A percentile compares a stretch with the other conserved stretches of the same genome.
Conservation (phyloP, 768 basidiomycete genomes). For the Suillus cothurnatus region DNA sequence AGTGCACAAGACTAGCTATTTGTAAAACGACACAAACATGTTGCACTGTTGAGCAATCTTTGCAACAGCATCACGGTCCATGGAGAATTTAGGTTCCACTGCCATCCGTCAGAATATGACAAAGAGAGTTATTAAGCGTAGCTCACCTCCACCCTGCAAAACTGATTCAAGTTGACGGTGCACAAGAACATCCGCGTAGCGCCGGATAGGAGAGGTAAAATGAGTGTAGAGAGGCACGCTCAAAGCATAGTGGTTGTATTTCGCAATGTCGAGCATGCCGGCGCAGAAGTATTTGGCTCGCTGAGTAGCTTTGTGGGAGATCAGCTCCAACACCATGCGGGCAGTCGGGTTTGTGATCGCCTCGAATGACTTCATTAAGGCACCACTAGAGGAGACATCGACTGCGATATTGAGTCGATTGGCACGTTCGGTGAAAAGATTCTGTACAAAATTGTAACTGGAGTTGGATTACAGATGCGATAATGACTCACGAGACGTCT, state of each 20-base stretch:
- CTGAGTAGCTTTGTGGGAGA: constrained; percentile 91
- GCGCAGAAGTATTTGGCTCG: constrained; percentile 98
- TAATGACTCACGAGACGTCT: constrained; percentile 72
- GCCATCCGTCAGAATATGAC: constrained; percentile 12
- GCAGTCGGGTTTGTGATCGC: constrained; percentile 71
- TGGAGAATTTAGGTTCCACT: constrained; percentile 88
- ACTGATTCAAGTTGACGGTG: constrained; percentile 96
- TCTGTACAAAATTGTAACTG: constrained; percentile 43
- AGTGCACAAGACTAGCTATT: background rate
- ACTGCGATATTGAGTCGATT: constrained; percentile 81
- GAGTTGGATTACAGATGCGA: constrained; percentile 14
- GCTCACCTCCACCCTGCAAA: constrained; percentile 67
- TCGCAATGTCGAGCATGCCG: constrained; percentile 98
- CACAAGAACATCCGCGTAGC: constrained; percentile 92
- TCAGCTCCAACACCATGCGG: constrained; percentile 76
- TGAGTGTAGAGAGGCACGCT: constrained; percentile 92
- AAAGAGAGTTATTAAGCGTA: background rate
- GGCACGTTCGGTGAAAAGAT: constrained; percentile 77
- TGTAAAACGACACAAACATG: constrained; percentile 58
- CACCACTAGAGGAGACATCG: constrained; percentile 76
- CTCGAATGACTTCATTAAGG: constrained; percentile 86
- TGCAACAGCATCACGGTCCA: constrained; percentile 98
- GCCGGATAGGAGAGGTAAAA: constrained; percentile 90
- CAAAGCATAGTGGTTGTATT: constrained; percentile 92
- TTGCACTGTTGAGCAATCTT: constrained; percentile 99